These are phyloP conservation scores for Raphanus sativus DNA, from an alignment of 345 rosid genomes.

Conservation along the genomic window DNA sequence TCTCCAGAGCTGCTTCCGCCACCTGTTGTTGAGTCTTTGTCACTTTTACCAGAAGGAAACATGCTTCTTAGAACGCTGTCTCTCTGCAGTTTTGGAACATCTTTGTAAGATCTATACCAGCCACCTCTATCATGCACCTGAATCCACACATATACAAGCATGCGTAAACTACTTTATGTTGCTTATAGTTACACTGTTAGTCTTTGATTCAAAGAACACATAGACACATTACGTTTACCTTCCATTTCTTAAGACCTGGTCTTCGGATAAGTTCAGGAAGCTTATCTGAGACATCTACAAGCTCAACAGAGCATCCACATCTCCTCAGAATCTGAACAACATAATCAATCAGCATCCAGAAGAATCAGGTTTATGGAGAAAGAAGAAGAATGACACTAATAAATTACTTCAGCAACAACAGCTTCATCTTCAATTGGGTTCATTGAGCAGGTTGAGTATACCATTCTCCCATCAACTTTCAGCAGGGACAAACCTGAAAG, in stretches of 20 bases:
- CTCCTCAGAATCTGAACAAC: constrained; percentile 68
- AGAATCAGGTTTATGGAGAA: background rate
- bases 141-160: constrained; percentile 19
- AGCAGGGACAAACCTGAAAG: constrained; percentile 70
- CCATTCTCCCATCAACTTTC: constrained; percentile 96
- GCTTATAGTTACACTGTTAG: background rate
- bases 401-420: constrained; percentile 86
- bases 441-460: constrained; percentile 98
- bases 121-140: constrained; percentile 71
- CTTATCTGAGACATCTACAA: constrained; percentile 72
- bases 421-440: constrained; percentile 98
- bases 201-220: background rate
- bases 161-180: background rate
- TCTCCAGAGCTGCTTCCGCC: background rate
- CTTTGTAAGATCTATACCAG: constrained; percentile 77
- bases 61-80: constrained; percentile 61
- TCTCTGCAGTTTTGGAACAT: constrained; percentile 52
- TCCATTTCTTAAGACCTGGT: constrained; percentile 87
- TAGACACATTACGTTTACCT: constrained; percentile 45
- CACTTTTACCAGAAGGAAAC: constrained; percentile 76
- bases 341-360: constrained; percentile 3
- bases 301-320: constrained; percentile 80
- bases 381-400: background rate
- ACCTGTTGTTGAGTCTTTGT: constrained; percentile 17
- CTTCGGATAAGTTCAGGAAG: constrained; percentile 83